A percentile compares a stretch with the other conserved stretches of the same genome.
phyloP scores from a whole-genome alignment of 768 basidiomycete species.

The Chalciporus piperatus region DNA sequence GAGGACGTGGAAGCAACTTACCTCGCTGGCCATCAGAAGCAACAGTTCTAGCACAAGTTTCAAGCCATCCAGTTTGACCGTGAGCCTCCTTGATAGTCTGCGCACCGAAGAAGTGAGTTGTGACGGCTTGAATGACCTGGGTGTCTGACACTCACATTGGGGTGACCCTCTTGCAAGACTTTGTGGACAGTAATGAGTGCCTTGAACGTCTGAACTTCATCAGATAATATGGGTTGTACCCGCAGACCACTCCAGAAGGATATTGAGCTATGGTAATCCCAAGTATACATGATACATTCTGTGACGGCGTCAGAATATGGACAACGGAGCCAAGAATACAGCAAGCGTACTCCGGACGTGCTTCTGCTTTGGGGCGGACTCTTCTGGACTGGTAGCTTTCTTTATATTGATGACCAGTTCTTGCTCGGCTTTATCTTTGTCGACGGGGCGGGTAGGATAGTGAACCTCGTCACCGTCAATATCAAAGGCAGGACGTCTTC shows the following conservation, averaged over 20 bases:
- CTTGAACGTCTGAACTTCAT: slow-evolving; percentile 99
- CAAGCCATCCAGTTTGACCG: slow-evolving; percentile 95
- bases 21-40: slow-evolving; percentile 77
- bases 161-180: slow-evolving; percentile 96
- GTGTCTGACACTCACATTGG: slow-evolving; percentile 53
- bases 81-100: slow-evolving; percentile 97
- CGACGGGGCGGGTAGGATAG: slow-evolving; percentile 95
- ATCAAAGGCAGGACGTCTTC: slow-evolving; percentile 50
- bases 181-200: slow-evolving; percentile 97
- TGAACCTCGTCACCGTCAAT: slow-evolving; percentile 78
- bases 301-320: slow-evolving; percentile 15
- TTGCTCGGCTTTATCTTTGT: slow-evolving; percentile 96
- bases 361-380: slow-evolving; percentile 97
- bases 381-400: slow-evolving; percentile 95
- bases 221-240: slow-evolving; percentile 94
- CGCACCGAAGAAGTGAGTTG: slow-evolving; percentile 8
- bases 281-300: slow-evolving; percentile 99
- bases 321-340: slow-evolving; percentile 9
- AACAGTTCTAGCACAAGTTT: slow-evolving; percentile 92
- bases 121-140: not conserved
- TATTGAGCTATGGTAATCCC: slow-evolving; percentile 98
- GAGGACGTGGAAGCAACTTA: slow-evolving; percentile 25
- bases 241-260: slow-evolving; percentile 98
- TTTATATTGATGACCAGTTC: slow-evolving; percentile 95
- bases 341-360: slow-evolving; percentile 88